These are phyloP conservation scores for Dimocarpus longan DNA, from an alignment of 345 rosid genomes.

Conservation along the genomic window DNA sequence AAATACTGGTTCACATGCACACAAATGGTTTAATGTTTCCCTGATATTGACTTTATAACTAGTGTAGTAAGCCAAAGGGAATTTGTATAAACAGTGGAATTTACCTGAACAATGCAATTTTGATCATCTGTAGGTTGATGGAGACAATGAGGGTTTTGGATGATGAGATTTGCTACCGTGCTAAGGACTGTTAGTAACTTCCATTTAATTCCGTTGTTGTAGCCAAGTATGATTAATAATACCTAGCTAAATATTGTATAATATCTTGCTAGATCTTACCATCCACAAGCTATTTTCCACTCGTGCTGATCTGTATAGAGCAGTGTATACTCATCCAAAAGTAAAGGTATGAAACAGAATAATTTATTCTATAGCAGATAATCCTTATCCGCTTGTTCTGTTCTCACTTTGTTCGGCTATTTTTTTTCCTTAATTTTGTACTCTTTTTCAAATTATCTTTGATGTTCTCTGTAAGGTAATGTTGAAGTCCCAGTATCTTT, in stretches of 20 bases:
- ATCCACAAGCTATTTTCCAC: slow-evolving; percentile 83
- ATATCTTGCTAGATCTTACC: slow-evolving; percentile 61
- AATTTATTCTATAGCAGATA: neutral
- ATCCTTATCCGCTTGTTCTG: slow-evolving; percentile 16
- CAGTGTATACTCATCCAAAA: slow-evolving; percentile 94
- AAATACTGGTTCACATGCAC: neutral
- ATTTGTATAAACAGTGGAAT: neutral
- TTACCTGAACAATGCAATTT: slow-evolving; percentile 21
- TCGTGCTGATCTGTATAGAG: slow-evolving; percentile 91
- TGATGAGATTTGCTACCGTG: slow-evolving; percentile 91
- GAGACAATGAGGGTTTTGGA: slow-evolving; percentile 87
- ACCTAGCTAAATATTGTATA: slow-evolving; percentile 18
- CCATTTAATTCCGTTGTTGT: slow-evolving; percentile 17
- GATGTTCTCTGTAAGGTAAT: neutral
- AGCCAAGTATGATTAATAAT: slow-evolving; percentile 9
- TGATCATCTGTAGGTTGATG: slow-evolving; percentile 63
- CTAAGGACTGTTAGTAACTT: slow-evolving; percentile 85
- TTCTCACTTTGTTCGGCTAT: neutral
- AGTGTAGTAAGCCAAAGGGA: neutral
- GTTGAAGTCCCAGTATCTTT: slow-evolving; percentile 6
- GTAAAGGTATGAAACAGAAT: slow-evolving; percentile 62
- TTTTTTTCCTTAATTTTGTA: neutral
- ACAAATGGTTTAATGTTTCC: neutral
- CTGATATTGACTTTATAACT: slow-evolving; percentile 1
- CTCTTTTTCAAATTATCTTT: slow-evolving; percentile 2